These are phyloP conservation scores for Styphnolobium japonicum DNA, from an alignment of 306 rosid species.

Conservation along the genomic window DNA sequence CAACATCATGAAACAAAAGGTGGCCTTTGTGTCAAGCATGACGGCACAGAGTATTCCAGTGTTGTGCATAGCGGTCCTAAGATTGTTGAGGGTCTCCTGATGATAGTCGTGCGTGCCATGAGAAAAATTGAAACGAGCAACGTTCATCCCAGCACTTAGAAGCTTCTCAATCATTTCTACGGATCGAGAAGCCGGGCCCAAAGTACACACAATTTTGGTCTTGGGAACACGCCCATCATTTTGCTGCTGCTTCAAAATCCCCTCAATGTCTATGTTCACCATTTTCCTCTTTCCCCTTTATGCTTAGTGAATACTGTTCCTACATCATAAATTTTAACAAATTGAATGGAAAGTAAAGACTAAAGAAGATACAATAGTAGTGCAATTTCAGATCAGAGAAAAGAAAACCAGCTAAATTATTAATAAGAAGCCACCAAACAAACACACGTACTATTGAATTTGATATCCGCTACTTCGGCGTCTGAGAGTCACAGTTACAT, in stretches of 20 bases:
- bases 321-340: too few species aligned
- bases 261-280: conserved; percentile 86
- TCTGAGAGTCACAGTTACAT: too few species aligned
- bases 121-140: conserved; percentile 92
- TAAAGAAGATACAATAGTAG: too few species aligned
- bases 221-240: conserved; percentile 75
- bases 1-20: background rate
- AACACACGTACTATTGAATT: too few species aligned
- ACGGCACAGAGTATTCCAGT: conserved; percentile 82
- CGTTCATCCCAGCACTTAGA: conserved; percentile 91
- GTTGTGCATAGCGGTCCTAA: conserved; percentile 77
- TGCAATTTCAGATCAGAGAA: too few species aligned
- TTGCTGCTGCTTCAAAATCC: conserved; percentile 71
- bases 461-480: too few species aligned
- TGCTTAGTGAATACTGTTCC: too few species aligned
- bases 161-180: conserved; percentile 79
- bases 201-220: conserved; percentile 87
- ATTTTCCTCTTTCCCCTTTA: too few species aligned
- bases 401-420: too few species aligned
- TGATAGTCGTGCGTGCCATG: conserved; percentile 93
- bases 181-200: conserved; percentile 88
- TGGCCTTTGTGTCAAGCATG: conserved; percentile 95
- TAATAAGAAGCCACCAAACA: too few species aligned
- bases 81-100: conserved; percentile 84
- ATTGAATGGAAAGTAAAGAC: too few species aligned